Base-by-base conservation (phyloP, 140 eudicot genomes). In the Stevia rebaudiana region DNA sequence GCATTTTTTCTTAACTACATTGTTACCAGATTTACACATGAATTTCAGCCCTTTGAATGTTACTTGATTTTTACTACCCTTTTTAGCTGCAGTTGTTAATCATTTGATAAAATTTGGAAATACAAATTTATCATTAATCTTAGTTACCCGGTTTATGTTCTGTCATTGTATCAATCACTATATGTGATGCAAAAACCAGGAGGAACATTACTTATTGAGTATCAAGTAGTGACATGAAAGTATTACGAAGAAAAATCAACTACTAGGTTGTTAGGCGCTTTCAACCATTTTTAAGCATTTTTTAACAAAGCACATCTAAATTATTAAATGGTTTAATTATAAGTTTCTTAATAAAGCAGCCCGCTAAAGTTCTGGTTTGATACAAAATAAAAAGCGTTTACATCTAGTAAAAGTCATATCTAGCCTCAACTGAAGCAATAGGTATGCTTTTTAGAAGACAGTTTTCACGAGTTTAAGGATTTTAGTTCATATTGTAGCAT, bases 171-270 rank as follows among this genome's bases (percentile, higher is more conserved):
- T 48, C 12, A 66, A 33, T 4, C 23, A 50, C 40, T 51, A 49
- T 46, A 7, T 36, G 7, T 31, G 16, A 18, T 51, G 51, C 51
- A 22, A 22, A 8, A 0, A 3, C 2, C 10, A 3, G 44, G 30
- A 63, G 57, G 22, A 40, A 13, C 43, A 16, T 46, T 9, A 17
- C 43, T 25, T 63, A 5, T 28, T 13, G n/a, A 44, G 42, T 63
- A 18, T 63, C 15, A 47, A 23, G 41, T 44, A 43, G 55, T 43
- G 41, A n/a, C n/a, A 43, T 44, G 69, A 43, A 44, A 63, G 7
- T 6, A 23, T 41, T 25, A 11, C 11, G 33, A 28, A 28, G 33
- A 28, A 28, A 28, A 28, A n/a, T n/a, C n/a, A n/a, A n/a, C n/a
- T n/a, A n/a, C n/a, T n/a, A n/a, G n/a, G 33, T 28, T 28, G 33